A percentile compares a stretch with the other conserved stretches of the same genome.
These are phyloP conservation scores for Hanseniaspora taiwanica DNA, from an alignment of 805 yeast genomes.

Conservation along the genomic window DNA sequence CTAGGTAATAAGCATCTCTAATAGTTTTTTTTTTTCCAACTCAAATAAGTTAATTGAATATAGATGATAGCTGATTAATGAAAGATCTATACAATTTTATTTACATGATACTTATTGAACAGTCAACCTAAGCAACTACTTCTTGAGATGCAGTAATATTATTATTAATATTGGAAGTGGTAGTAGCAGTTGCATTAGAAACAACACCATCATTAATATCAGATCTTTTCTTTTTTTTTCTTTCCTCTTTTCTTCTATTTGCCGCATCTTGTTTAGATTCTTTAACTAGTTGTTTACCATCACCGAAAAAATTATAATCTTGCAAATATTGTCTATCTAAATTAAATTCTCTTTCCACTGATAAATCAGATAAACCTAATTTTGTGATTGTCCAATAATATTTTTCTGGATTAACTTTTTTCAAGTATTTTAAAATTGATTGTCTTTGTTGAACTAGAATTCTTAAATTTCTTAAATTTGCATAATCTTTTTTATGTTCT, in stretches of 20 bases:
- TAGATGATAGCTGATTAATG: too few relatives aligned
- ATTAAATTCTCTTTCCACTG: conserved; percentile 66
- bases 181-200: too few relatives aligned
- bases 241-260: conserved; percentile 30
- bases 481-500: conserved; percentile 58
- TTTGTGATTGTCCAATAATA: conserved; percentile 80
- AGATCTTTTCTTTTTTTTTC: conserved; percentile 33
- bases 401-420: conserved; percentile 63
- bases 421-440: conserved; percentile 65
- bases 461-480: conserved; percentile 57
- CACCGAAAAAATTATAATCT: conserved; percentile 68
- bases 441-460: conserved; percentile 86
- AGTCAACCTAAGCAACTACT: too few relatives aligned
- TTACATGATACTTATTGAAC: too few relatives aligned
- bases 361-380: conserved; percentile 74
- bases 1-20: too few relatives aligned
- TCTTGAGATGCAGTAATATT: too few relatives aligned
- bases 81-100: too few relatives aligned
- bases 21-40: not conserved
- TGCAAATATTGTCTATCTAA: conserved; percentile 69
- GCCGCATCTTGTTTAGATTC: conserved; percentile 36
- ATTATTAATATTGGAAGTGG: too few relatives aligned
- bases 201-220: conserved; percentile 3
- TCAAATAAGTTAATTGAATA: too few relatives aligned
- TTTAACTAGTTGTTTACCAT: conserved; percentile 44